Conservation (phyloP, 768 basidiomycete species). For the Calocybe indica region DNA sequence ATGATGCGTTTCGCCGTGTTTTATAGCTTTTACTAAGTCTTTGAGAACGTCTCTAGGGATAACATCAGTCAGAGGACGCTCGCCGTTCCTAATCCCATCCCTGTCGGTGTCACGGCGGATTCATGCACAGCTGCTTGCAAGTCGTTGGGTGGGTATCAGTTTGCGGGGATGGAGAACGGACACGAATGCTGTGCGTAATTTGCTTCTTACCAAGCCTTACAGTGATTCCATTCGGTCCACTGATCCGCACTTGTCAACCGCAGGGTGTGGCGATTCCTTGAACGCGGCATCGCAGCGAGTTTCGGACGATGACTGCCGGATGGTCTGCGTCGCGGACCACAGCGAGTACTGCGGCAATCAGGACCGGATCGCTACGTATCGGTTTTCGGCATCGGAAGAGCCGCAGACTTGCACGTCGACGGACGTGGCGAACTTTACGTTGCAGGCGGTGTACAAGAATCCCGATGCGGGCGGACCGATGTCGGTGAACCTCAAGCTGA, state of each 20-base stretch:
- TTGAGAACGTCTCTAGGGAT: constrained; percentile 21
- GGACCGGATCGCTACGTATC: constrained; percentile 32
- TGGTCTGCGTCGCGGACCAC: constrained; percentile 31
- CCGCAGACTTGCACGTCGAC: constrained; percentile 23
- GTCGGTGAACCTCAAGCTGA: constrained; percentile 23
- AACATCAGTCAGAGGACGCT: constrained; percentile 26
- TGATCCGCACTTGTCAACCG: neutral
- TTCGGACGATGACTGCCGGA: constrained; percentile 33
- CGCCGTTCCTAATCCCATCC: constrained; percentile 29
- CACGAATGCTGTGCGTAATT: constrained; percentile 40
- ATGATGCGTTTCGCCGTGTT: constrained; percentile 9
- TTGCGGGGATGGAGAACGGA: constrained; percentile 41
- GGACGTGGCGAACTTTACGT: constrained; percentile 29
- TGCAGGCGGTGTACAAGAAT: constrained; percentile 27
- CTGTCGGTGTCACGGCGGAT: constrained; percentile 39
- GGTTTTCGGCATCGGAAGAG: constrained; percentile 18
- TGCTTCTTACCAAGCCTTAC: neutral
- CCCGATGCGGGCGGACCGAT: constrained; percentile 23
- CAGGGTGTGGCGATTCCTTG: constrained; percentile 34
- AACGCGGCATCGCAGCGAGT: constrained; percentile 28
- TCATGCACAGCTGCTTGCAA: constrained; percentile 44
- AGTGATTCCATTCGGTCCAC: too few relatives aligned
- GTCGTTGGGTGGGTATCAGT: constrained; percentile 28
- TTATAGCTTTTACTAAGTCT: neutral
- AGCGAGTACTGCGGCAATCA: constrained; percentile 33